Evolutionary conservation across 2,329 filamentous ascomycete species (phyloP), one percentile per base, ranked within the genome.

Genomic region (Dactylellina parvicollis): DNA sequence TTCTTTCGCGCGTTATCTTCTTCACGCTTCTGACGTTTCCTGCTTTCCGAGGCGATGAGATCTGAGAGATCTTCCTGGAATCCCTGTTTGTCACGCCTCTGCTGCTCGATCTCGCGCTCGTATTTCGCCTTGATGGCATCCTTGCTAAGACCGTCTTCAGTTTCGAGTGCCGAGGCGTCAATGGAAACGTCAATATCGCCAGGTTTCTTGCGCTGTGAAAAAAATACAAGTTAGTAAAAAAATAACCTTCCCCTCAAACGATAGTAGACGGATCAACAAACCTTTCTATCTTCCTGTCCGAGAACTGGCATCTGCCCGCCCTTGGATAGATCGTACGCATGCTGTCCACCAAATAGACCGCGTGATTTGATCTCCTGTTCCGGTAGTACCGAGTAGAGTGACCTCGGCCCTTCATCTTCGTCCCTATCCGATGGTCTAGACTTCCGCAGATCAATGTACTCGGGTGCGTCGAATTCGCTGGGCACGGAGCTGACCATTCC

Each of bases 261-360:
- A 42, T n/a, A 3, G 5, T 28, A n/a, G 10, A 28, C 20, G 1
- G 14, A 12, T 28, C 1, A n/a, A 61, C 59, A 20, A 60, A 78
- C 76, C 77, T 96, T 95, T 78, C 91, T 84, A 69, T 92, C 90
- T 22, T 96, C 92, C 75, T 87, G 86, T 9, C 93, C 95, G 2
- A 99, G 86, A 1, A 96, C 86, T 0, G 91, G 90, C 73, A 91
- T 81, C 20, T 83, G 82, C 73, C 85, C 83, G 30, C 83, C 84
- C 75, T 83, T 87, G 74, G 85, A 89, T 75, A 99, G 86, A 81
- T 99, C 93, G 82, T 99, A 99, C 14, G 90, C 90, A 79, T 92
- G 90, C 80, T 98, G 94, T 77, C 92, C 93, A 77, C 95, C 95
- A 80, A 99, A 98, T 86, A 99, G 98, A 47, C 95, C 95, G 77